Conservation (phyloP, 306 rosid genomes). For the Glycine latifolia region DNA sequence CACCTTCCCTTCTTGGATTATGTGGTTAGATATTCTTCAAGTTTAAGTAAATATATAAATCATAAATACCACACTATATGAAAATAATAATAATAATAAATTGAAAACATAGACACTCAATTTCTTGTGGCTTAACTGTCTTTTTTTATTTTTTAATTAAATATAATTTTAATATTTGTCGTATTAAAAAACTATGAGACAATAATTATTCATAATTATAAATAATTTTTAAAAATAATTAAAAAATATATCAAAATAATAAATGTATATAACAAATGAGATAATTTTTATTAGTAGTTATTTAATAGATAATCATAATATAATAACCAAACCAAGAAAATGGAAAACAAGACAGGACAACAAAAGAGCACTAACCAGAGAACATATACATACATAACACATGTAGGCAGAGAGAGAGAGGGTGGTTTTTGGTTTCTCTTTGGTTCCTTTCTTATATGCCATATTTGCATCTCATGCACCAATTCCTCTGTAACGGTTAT, state of each 20-base stretch:
- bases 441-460: neutral
- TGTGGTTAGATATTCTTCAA: neutral
- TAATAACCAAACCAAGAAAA: constrained; percentile 2
- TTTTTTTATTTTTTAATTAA: no score
- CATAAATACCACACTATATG: neutral
- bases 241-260: no score
- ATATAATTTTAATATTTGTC: no score
- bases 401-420: neutral
- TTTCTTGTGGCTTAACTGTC: no score
- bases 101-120: no score
- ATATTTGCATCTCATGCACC: constrained; percentile 41
- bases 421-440: neutral
- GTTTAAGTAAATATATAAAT: constrained; percentile 1
- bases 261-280: no score
- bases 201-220: no score
- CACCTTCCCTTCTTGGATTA: constrained; percentile 37
- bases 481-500: constrained; percentile 60
- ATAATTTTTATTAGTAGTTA: no score
- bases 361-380: constrained; percentile 29
- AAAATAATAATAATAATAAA: no score
- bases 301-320: no score
- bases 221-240: no score
- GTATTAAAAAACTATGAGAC: no score
- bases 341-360: constrained; percentile 12
- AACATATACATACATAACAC: neutral